Evolutionary conservation across 768 basidiomycete species (phyloP), one percentile per base, ranked within the genome.

Genomic region (Lactarius vividus): DNA sequence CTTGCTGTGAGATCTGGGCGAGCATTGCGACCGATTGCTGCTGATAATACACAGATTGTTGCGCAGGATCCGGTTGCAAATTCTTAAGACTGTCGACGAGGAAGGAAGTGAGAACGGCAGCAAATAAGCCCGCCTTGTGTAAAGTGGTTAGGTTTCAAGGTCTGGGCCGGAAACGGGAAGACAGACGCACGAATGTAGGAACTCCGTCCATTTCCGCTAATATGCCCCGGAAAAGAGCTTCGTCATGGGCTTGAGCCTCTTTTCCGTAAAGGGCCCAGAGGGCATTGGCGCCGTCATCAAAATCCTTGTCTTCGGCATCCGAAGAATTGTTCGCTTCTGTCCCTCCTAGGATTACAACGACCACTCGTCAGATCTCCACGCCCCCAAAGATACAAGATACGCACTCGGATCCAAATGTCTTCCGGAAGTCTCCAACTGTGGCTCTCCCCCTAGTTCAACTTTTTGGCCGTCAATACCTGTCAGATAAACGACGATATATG

Each of bases 51-150:
- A 18, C 54, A 1, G 53, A 37, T 46, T 55, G 54, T 1, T 56
- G 31, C 4, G 39, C 20, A 6, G 63, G 57, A 11, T 53, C 9
- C 6, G 29, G 29, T 55, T 46, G 23, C 20, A 65, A 7, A 23
- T 59, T n/a, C n/a, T 54, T 37, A 7, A 26, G 23, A 11, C 54
- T 56, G 7, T 33, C 23, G 16, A 61, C 13, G 26, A 61, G 20
- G 20, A 65, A 65, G 5, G 59, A 29, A 0, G 64, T 46, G 26
- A 65, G 40, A 28, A 44, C 53, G 9, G 53, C 59, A 9, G 64
- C 55, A 23, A 65, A 65, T 33, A 65, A 31, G 9, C 64, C 64
- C 4, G 59, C 40, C 64, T 33, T 65, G 39, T 6, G n/a, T 35
- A 26, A 13, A 49, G 20, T 18, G 8, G n/a, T 4, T 15, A 11